Conservation (phyloP, 2,329 filamentous ascomycete species). For the Cylindrodendrum hubeiense region DNA sequence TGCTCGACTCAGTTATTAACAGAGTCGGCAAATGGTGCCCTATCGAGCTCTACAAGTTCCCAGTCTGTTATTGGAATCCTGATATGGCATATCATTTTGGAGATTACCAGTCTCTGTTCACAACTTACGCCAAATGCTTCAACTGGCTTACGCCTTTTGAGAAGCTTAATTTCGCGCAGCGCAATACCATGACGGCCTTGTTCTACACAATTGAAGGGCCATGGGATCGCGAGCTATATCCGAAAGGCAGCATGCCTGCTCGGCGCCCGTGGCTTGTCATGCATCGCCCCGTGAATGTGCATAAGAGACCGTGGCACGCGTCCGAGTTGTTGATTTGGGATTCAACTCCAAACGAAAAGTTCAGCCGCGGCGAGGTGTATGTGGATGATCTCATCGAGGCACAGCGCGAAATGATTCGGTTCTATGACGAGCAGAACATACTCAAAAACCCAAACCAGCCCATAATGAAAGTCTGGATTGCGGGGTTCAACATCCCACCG, state of each 20-base stretch:
- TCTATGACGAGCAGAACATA: slow-evolving; percentile 48
- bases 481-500: slow-evolving; percentile 47
- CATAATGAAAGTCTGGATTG: slow-evolving; percentile 61
- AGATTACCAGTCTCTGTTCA: slow-evolving; percentile 33
- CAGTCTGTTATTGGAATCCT: slow-evolving; percentile 55
- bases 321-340: slow-evolving; percentile 71
- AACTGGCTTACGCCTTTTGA: slow-evolving; percentile 28
- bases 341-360: slow-evolving; percentile 44
- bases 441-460: slow-evolving; percentile 45
- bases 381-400: slow-evolving; percentile 56
- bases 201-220: slow-evolving; percentile 63
- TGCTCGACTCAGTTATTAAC: slow-evolving; percentile 24
- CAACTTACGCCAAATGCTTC: slow-evolving; percentile 42
- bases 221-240: slow-evolving; percentile 47
- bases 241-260: slow-evolving; percentile 30
- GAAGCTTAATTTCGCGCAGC: not conserved
- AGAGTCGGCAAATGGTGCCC: slow-evolving; percentile 29
- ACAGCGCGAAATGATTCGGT: slow-evolving; percentile 59
- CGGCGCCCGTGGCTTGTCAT: slow-evolving; percentile 66
- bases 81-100: slow-evolving; percentile 42
- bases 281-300: slow-evolving; percentile 58
- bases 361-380: slow-evolving; percentile 33
- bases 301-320: slow-evolving; percentile 44
- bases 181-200: slow-evolving; percentile 52
- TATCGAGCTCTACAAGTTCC: slow-evolving; percentile 50